These are phyloP conservation scores for Ceratocystis lukuohia DNA, from an alignment of 2,329 filamentous ascomycete species.

Conservation along the genomic window DNA sequence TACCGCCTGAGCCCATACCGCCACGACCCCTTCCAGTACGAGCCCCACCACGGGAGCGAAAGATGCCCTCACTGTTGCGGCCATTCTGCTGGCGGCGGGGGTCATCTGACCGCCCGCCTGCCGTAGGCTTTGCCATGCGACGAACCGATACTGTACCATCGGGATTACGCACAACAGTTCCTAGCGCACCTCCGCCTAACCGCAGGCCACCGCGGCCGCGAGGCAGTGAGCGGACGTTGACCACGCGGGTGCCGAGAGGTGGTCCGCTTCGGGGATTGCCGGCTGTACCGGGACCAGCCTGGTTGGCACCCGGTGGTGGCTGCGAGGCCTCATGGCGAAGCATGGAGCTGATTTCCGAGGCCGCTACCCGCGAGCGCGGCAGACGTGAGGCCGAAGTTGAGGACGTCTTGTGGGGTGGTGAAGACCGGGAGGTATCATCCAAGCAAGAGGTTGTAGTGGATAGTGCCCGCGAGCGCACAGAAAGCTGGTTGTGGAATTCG, in stretches of 20 bases:
- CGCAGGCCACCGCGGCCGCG: conserved; percentile 23
- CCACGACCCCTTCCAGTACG: conserved; percentile 21
- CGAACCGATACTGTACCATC: conserved; percentile 17
- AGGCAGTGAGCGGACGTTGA: conserved; percentile 31
- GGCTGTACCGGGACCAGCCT: neutral
- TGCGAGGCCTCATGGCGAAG: conserved; percentile 20
- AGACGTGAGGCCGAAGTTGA: conserved; percentile 21
- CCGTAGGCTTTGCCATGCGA: conserved; percentile 2
- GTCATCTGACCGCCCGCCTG: conserved; percentile 18
- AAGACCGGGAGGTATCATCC: conserved; percentile 20
- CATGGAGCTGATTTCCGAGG: conserved; percentile 27
- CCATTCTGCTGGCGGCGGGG: conserved; percentile 14
- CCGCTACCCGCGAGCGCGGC: conserved; percentile 27
- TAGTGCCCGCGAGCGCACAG: conserved; percentile 22
- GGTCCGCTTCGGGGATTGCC: neutral
- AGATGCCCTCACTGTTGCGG: conserved; percentile 15
- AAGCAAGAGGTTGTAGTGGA: conserved; percentile 28
- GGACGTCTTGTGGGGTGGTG: conserved; percentile 11
- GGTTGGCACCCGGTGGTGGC: conserved; percentile 2
- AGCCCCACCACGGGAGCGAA: conserved; percentile 18
- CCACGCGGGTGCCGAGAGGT: conserved; percentile 24
- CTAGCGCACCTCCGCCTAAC: conserved; percentile 20
- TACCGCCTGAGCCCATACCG: neutral
- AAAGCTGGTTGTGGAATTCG: conserved; percentile 10
- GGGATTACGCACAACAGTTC: conserved; percentile 16